These are phyloP conservation scores for Sphaerosporella brunnea DNA, from an alignment of 495 filamentous ascomycete genomes.

Conservation along the genomic window DNA sequence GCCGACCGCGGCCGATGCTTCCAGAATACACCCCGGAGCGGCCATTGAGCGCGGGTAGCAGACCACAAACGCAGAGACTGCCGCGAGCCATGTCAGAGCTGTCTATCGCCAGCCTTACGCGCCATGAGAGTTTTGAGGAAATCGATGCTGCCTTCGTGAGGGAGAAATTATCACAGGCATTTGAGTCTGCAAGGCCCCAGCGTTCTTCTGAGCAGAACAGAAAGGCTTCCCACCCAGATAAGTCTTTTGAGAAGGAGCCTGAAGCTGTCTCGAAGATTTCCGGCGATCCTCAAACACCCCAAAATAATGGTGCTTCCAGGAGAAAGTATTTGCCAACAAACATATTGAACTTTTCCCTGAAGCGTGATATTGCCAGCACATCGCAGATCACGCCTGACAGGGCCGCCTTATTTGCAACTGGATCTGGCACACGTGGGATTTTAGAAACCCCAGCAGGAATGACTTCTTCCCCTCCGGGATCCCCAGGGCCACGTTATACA, in stretches of 20 bases:
- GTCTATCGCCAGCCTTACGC: not conserved
- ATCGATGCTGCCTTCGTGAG: not conserved
- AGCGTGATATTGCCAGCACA: not conserved
- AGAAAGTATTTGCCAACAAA: not conserved
- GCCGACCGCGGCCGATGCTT: too few species aligned
- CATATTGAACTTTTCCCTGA: not conserved
- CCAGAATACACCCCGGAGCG: not conserved
- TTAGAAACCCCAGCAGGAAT: too few species aligned
- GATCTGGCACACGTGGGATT: too few species aligned
- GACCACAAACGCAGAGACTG: not conserved
- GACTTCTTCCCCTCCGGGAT: too few species aligned
- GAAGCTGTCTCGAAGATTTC: not conserved
- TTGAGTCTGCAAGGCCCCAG: too few species aligned
- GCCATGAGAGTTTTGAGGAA: constrained; percentile 2
- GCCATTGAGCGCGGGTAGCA: not conserved
- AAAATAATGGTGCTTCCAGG: not conserved
- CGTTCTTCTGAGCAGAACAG: too few species aligned
- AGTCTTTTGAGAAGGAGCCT: not conserved
- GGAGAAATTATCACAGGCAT: not conserved
- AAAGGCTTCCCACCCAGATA: too few species aligned
- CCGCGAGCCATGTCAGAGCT: not conserved
- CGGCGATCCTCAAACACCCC: constrained; percentile 1
- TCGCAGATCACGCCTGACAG: too few species aligned
- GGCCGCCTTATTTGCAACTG: too few species aligned
- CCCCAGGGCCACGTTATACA: too few species aligned